Percentiles rank a stretch among this genome's conserved stretches.
These are phyloP conservation scores for Alternaria viburni DNA, from an alignment of 2,329 filamentous ascomycete species.

Conservation along the genomic window DNA sequence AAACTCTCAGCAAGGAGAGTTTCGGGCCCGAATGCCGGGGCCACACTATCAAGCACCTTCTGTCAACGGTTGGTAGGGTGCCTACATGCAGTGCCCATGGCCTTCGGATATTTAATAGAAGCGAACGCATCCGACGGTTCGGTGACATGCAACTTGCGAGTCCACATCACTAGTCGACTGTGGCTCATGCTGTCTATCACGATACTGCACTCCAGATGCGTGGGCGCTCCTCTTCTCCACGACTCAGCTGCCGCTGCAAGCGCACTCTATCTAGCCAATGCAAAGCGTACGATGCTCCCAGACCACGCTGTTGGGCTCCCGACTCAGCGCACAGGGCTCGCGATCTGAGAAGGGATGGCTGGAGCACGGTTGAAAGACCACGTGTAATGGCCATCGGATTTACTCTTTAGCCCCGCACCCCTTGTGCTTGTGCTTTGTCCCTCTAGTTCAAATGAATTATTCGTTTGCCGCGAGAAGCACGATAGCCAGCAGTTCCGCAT, in stretches of 20 bases:
- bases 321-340: slow-evolving; percentile 32
- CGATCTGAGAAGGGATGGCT: slow-evolving; percentile 24
- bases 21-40: slow-evolving; percentile 14
- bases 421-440: slow-evolving; percentile 3
- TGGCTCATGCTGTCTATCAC: not conserved
- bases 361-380: slow-evolving; percentile 16
- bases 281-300: slow-evolving; percentile 29
- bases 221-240: slow-evolving; percentile 13
- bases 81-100: slow-evolving; percentile 21
- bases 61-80: slow-evolving; percentile 10
- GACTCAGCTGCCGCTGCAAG: slow-evolving; percentile 34
- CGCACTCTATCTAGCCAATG: slow-evolving; percentile 33
- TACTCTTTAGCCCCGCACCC: slow-evolving; percentile 4
- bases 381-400: slow-evolving; percentile 18
- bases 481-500: slow-evolving; percentile 26
- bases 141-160: not conserved
- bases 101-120: not conserved
- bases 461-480: slow-evolving; percentile 44
- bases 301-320: slow-evolving; percentile 40
- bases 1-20: slow-evolving; percentile 7
- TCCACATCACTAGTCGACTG: not conserved
- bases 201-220: slow-evolving; percentile 15
- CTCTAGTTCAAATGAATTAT: slow-evolving; percentile 6
- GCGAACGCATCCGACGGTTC: slow-evolving; percentile 4
- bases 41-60: slow-evolving; percentile 7